Evolutionary conservation across 352 stramenopile species (phyloP).

Genomic region (Pythium brassicae): DNA sequence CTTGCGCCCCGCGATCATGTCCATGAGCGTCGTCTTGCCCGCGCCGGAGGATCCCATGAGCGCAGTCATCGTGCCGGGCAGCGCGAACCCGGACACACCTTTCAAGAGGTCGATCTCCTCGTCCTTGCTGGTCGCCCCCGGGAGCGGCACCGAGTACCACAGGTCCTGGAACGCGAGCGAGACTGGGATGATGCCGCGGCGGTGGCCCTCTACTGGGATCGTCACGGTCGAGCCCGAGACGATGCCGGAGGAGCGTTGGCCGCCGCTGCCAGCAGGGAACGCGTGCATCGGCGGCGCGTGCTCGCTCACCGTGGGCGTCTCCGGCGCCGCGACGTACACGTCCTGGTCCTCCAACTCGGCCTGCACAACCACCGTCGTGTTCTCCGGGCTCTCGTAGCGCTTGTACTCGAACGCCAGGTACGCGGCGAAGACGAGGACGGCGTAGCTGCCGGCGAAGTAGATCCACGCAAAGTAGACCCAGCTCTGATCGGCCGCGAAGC

Average conservation of each 20-base stretch:
- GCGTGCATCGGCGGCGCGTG: neutral
- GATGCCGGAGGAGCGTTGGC: neutral
- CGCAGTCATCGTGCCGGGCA: slow-evolving; percentile 61
- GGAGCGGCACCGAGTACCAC: slow-evolving; percentile 52
- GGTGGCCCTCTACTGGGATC: slow-evolving; percentile 9
- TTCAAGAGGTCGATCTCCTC: slow-evolving; percentile 78
- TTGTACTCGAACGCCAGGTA: slow-evolving; percentile 48
- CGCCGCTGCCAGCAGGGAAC: slow-evolving; percentile 1
- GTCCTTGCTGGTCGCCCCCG: slow-evolving; percentile 24
- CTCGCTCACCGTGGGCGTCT: slow-evolving; percentile 9
- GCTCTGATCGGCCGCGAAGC: slow-evolving; percentile 31
- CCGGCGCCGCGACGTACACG: slow-evolving; percentile 4
- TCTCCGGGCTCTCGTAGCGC: slow-evolving; percentile 42
- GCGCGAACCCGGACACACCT: slow-evolving; percentile 58
- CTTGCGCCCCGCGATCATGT: slow-evolving; percentile 93
- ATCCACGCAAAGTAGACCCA: slow-evolving; percentile 64
- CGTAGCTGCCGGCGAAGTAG: slow-evolving; percentile 42
- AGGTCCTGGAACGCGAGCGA: slow-evolving; percentile 46
- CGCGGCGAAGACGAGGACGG: slow-evolving; percentile 36
- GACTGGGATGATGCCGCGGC: slow-evolving; percentile 24
- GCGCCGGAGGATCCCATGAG: slow-evolving; percentile 73
- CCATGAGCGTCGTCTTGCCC: slow-evolving; percentile 93
- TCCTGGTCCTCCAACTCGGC: slow-evolving; percentile 21
- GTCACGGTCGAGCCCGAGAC: slow-evolving; percentile 13
- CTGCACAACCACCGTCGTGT: slow-evolving; percentile 34